Base-by-base conservation (phyloP, 331 rosid species). In the Phaseolus coccineus region DNA sequence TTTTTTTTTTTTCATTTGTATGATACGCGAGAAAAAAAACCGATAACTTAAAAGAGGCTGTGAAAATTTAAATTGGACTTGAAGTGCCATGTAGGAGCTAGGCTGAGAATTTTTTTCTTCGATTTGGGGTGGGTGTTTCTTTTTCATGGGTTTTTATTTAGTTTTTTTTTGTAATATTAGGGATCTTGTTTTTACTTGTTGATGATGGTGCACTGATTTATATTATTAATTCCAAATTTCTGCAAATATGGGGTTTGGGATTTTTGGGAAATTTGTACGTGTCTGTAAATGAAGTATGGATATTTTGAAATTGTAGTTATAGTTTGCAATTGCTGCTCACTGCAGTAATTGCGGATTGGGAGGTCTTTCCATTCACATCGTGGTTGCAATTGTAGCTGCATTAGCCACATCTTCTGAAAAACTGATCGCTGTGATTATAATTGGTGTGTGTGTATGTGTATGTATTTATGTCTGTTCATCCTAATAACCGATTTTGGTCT, bases 51-150 rank as follows among this genome's bases (percentile, higher is more conserved):
- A 33, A 24, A 35, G 8, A 13, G 7, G 53, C 0, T 2, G 37
- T 50, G 31, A 3, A 22, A 14, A 5, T 4, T 19, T 22, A 53
- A 62, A 44, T 28, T 31, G 12, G 37, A 76, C 31, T 56, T 57
- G 39, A 14, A 27, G 73, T 39, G 42, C 4, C 9, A 42, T 8
- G 9, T 48, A 44, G 15, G 61, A 71, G 57, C 33, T 28, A 59
- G 53, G 30, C n/a, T 4, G 66, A 19, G n/a, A 12, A 39, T 68
- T 13, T 19, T 30, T 13, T 19, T 40, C 62, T 50, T 3, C 28
- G 10, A 51, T 79, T 69, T 7, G 42, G n/a, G 3, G 11, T 39
- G 59, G 39, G 8, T 70, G 27, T 70, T 70, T 57, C 27, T 70
- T 14, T 52, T 53, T 52, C 47, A 28, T 27, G 5, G 39, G 0